Percentiles rank a stretch among this genome's conserved stretches.
Conservation (phyloP, 1,284 basidiomycete species). For the Tilletia indica region DNA sequence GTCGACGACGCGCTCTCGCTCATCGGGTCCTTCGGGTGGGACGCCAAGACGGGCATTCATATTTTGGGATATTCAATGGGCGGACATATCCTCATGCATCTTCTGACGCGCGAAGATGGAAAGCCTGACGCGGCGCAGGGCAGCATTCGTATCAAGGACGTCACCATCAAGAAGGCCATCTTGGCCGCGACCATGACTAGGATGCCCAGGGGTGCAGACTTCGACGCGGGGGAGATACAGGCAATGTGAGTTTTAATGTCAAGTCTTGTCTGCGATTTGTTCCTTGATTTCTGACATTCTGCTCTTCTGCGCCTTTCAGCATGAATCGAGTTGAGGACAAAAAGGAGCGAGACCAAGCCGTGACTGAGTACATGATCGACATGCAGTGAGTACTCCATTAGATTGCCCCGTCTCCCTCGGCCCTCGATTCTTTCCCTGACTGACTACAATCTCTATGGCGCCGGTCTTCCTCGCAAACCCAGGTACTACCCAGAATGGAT, state of each 20-base stretch:
- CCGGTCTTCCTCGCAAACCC: neutral
- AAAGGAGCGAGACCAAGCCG: constrained; percentile 28
- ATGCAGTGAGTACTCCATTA: constrained; percentile 26
- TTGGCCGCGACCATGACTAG: constrained; percentile 49
- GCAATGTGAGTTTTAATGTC: constrained; percentile 18
- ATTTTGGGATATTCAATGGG: constrained; percentile 53
- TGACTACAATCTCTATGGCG: neutral
- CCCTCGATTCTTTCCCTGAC: neutral
- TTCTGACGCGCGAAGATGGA: neutral
- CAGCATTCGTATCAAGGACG: constrained; percentile 19
- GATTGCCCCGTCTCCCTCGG: neutral
- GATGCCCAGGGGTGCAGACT: constrained; percentile 39
- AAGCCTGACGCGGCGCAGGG: neutral
- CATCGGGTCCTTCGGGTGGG: constrained; percentile 26
- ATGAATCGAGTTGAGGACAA: constrained; percentile 25
- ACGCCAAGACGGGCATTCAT: constrained; percentile 27
- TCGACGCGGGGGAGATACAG: constrained; percentile 25
- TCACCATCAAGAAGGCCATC: constrained; percentile 38
- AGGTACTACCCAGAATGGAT: constrained; percentile 39
- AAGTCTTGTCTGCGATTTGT: too few species aligned
- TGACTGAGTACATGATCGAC: constrained; percentile 35
- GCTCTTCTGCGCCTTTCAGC: constrained; percentile 10
- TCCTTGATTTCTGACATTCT: neutral
- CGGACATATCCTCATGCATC: constrained; percentile 37
- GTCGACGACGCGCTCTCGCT: constrained; percentile 42